These are phyloP conservation scores for Carex kokanica DNA, from an alignment of 176 grass and related monocot genomes.

Conservation along the genomic window DNA sequence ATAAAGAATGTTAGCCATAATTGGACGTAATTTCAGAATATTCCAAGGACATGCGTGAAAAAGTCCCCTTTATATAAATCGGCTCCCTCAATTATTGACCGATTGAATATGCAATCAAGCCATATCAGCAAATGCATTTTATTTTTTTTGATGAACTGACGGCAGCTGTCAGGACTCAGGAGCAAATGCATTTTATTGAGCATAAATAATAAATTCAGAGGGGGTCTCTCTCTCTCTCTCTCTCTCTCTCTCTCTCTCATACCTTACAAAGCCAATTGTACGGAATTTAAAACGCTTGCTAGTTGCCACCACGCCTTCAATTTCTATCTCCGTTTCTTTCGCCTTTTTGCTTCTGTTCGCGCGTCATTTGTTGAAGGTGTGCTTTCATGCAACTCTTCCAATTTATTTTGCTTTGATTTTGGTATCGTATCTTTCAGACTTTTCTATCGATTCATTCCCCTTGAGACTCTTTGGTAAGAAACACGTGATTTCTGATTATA, in stretches of 20 bases:
- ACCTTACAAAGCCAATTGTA: slow-evolving; percentile 1
- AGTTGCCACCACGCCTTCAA: not conserved
- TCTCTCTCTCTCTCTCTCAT: not conserved
- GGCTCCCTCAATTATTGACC: slow-evolving; percentile 25
- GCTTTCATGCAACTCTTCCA: not conserved
- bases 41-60: not conserved
- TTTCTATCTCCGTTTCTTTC: not conserved
- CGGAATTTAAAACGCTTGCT: slow-evolving; percentile 11
- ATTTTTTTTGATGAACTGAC: no score
- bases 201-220: no score
- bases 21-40: not conserved
- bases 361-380: not conserved
- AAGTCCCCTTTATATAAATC: not conserved
- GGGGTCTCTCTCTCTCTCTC: no score
- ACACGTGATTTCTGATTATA: slow-evolving; percentile 27
- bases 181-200: no score
- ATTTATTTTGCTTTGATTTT: slow-evolving; percentile 8
- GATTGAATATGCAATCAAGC: slow-evolving; percentile 8
- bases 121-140: no score
- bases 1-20: not conserved
- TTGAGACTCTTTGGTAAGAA: not conserved
- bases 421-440: not conserved
- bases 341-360: not conserved
- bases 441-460: slow-evolving; percentile 31
- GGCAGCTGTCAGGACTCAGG: no score